These are phyloP conservation scores for Kodamaea fungicola DNA, from an alignment of 1,139 yeast species.

Conservation along the genomic window DNA sequence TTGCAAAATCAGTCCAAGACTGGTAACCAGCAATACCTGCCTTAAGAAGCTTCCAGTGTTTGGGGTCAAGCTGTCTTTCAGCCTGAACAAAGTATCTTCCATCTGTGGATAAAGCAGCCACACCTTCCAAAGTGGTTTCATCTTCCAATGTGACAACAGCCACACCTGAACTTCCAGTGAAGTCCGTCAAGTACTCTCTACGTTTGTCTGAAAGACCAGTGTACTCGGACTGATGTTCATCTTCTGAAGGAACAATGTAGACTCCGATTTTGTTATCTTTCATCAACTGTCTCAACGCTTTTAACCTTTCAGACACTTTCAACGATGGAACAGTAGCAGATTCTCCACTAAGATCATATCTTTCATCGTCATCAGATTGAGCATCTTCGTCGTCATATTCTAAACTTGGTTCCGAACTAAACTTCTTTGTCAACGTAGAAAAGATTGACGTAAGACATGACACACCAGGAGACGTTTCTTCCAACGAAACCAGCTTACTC, in stretches of 20 bases:
- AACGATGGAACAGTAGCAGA: slow-evolving; percentile 9
- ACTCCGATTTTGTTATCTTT: slow-evolving; percentile 40
- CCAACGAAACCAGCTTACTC: slow-evolving; percentile 5
- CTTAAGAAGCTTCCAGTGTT: slow-evolving; percentile 36
- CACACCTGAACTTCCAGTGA: slow-evolving; percentile 58
- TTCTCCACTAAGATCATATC: slow-evolving; percentile 23
- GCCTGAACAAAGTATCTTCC: slow-evolving; percentile 55
- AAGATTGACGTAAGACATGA: neutral
- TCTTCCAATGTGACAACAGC: slow-evolving; percentile 47
- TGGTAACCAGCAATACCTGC: slow-evolving; percentile 36
- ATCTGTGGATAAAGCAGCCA: slow-evolving; percentile 52
- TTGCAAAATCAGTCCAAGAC: slow-evolving; percentile 36
- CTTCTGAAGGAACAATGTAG: slow-evolving; percentile 57
- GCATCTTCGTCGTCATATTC: slow-evolving; percentile 10
- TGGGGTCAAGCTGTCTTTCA: slow-evolving; percentile 34
- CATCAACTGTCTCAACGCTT: slow-evolving; percentile 39
- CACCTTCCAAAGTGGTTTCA: slow-evolving; percentile 28
- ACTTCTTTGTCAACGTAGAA: slow-evolving; percentile 3
- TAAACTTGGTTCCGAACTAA: slow-evolving; percentile 24
- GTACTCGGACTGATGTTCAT: slow-evolving; percentile 56
- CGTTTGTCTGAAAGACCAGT: slow-evolving; percentile 51
- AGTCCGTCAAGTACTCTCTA: slow-evolving; percentile 49
- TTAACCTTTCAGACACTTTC: slow-evolving; percentile 24
- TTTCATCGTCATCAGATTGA: slow-evolving; percentile 12
- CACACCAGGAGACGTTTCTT: slow-evolving; percentile 2